Conservation (phyloP, 1,139 yeast genomes). For the Yamadazyma friedrichii region DNA sequence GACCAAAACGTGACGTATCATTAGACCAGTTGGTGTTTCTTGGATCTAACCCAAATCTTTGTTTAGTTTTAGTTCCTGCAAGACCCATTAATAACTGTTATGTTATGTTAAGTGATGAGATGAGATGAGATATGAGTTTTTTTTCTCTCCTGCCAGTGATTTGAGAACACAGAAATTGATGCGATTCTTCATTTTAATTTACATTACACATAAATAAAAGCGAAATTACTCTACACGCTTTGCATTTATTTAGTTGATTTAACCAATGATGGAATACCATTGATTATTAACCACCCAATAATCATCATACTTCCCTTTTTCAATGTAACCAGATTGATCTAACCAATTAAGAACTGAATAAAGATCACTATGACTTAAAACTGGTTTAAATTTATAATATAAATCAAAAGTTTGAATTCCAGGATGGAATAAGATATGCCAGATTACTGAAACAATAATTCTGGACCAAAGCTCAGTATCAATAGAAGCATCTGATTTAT, state of each 20-base stretch:
- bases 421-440: conserved; percentile 61
- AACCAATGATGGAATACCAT: conserved; percentile 52
- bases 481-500: conserved; percentile 61
- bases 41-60: conserved; percentile 89
- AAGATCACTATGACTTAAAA: conserved; percentile 51
- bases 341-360: conserved; percentile 59
- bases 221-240: too few species aligned
- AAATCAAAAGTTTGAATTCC: conserved; percentile 49
- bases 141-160: neutral
- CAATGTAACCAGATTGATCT: conserved; percentile 37
- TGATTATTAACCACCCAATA: conserved; percentile 41
- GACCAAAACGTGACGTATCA: conserved; percentile 82
- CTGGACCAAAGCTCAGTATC: conserved; percentile 61
- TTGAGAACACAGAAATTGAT: neutral
- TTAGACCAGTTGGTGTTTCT: conserved; percentile 95
- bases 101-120: conserved; percentile 5
- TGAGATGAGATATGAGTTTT: conserved; percentile 10
- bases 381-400: conserved; percentile 35
- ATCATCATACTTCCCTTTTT: conserved; percentile 42
- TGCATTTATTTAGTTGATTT: neutral
- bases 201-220: conserved; percentile 2
- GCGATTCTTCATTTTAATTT: neutral
- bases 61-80: conserved; percentile 81
- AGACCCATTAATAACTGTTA: conserved; percentile 75
- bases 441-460: conserved; percentile 47